Evolutionary conservation across 768 basidiomycete genomes (phyloP).

Genomic region (Agaricus bisporus): DNA sequence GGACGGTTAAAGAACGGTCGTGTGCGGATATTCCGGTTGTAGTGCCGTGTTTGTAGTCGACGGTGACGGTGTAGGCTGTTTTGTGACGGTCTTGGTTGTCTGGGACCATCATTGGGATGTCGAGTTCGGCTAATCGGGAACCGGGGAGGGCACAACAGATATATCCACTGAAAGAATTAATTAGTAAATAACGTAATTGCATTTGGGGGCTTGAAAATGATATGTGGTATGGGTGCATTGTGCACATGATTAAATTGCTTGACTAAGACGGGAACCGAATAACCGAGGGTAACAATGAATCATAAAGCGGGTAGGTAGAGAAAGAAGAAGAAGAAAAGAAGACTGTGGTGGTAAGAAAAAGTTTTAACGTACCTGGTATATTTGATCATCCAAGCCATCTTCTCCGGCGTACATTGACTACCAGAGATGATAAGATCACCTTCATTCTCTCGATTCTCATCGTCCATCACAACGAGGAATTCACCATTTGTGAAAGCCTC

Average conservation of each 20-base stretch:
- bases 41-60: constrained; percentile 88
- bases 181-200: no score
- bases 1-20: constrained; percentile 85
- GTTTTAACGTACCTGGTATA: constrained; percentile 70
- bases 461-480: constrained; percentile 97
- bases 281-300: background rate
- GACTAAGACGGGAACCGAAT: background rate
- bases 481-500: constrained; percentile 73
- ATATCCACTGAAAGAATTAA: constrained; percentile 61
- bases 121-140: constrained; percentile 67
- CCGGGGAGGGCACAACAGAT: constrained; percentile 84
- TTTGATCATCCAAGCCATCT: constrained; percentile 99
- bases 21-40: constrained; percentile 96
- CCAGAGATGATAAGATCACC: constrained; percentile 93
- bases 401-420: constrained; percentile 79
- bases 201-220: no score
- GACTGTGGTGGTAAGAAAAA: no score
- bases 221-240: no score
- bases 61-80: constrained; percentile 94
- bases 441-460: constrained; percentile 93
- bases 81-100: constrained; percentile 84
- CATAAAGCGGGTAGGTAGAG: no score
- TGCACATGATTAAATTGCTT: background rate
- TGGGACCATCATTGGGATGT: constrained; percentile 92
- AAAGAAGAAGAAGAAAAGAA: background rate